Evolutionary conservation across 2,329 filamentous ascomycete species (phyloP), one percentile per base, ranked within the genome.

Genomic region (Fusarium sp.): DNA sequence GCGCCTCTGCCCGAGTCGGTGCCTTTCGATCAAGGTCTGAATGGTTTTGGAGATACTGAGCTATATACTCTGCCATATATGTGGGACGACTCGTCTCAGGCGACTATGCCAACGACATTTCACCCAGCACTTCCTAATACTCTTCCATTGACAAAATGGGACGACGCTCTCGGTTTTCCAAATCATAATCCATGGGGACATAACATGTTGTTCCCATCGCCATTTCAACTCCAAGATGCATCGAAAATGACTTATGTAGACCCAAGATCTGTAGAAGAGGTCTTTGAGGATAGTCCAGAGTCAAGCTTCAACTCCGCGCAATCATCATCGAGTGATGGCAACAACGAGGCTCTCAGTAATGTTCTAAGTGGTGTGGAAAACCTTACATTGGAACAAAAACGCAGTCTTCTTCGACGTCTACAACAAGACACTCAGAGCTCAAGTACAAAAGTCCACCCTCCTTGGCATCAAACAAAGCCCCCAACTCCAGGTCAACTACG

Each of bases 361-460:
- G 46, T 72, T n/a, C 41, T 75, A 5, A 47, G 41, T 11, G 62
- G 63, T 4, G 49, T 74, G 30, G 60, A 67, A 8, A 41, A 60
- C 8, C 67, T 75, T 5, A 65, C 60, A 3, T 12, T 65, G 10
- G 49, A 44, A 30, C 73, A 75, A 30, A 75, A 75, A 30, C 61
- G 60, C 13, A 49, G n/a, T 13, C 60, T 75, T 11, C 53, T 75
- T 34, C 66, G 38, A n/a, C 69, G 53, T 18, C 59, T 75, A 10
- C 72, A 73, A 13, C n/a, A 61, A 31, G 57, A 74, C 23, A 65
- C 64, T 28, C 45, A 46, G 26, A 31, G 47, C 30, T 38, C 56
- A 23, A 16, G 12, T 16, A 23, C 26, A 42, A 11, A 11, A 30
- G 26, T 20, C 8, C n/a, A 10, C 13, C 31, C n/a, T 4, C 42